Conservation (phyloP, 176 grass and related monocot genomes). For the Ensete ventricosum region DNA sequence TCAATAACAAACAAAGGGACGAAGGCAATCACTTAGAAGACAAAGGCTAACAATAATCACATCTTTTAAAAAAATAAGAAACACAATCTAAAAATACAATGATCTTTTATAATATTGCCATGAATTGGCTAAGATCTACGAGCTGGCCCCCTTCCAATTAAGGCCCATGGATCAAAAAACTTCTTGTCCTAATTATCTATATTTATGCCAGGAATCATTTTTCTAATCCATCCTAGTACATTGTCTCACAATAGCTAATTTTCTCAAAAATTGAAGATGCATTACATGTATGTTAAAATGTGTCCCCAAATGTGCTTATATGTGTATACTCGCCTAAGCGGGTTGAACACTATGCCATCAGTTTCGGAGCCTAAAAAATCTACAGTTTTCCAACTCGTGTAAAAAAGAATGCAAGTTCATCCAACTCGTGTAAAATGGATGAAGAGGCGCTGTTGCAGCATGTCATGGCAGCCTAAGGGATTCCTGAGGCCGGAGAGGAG, state of each 20-base stretch:
- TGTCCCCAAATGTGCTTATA: conserved; percentile 11
- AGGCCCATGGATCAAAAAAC: too few relatives aligned
- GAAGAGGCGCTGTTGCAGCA: too few relatives aligned
- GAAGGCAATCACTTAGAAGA: too few relatives aligned
- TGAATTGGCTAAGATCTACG: too few relatives aligned
- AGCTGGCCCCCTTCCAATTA: too few relatives aligned
- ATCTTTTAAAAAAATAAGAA: too few relatives aligned
- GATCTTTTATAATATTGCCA: too few relatives aligned
- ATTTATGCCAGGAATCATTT: too few relatives aligned
- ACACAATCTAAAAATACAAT: too few relatives aligned
- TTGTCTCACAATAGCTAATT: neutral
- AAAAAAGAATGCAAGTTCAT: neutral
- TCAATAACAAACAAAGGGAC: too few relatives aligned
- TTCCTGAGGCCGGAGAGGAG: conserved; percentile 10
- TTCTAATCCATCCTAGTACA: neutral
- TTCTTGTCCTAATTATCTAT: too few relatives aligned
- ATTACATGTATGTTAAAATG: conserved; percentile 29
- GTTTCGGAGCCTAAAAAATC: neutral
- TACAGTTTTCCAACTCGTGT: neutral
- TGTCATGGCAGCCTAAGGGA: neutral
- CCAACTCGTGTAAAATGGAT: neutral
- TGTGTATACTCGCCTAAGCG: neutral
- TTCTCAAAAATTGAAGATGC: conserved; percentile 5
- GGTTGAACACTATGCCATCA: neutral
- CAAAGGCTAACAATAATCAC: too few relatives aligned